Base-by-base conservation (phyloP, 2,329 filamentous ascomycete species). In the Atkinsonella hypoxylon region DNA sequence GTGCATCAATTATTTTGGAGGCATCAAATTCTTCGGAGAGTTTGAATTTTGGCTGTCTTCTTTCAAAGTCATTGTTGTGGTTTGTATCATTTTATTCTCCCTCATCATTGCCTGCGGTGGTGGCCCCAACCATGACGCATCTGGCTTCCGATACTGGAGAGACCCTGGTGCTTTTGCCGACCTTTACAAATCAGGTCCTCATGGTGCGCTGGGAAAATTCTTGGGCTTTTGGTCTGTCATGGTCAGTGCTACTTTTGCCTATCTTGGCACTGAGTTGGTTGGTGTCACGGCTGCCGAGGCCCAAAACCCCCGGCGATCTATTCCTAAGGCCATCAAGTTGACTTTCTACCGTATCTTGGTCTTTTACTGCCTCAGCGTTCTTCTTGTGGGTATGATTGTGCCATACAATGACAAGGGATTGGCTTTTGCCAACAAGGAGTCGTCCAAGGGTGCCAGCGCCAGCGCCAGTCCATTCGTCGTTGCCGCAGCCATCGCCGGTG, bases 281-380 rank as follows among this genome's bases (percentile, higher is more conserved):
- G 85, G 85, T 68, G 83, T 89, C 13, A 89, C 85, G 0, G 84
- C 88, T 34, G 85, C 83, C 49, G 85, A 89, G 67, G 85, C 85
- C 0, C 83, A 89, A 68, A 89, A 89, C 68, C 87, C 87, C 1
- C 81, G 85, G 62, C 80, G 79, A 64, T 86, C 82, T 15, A 82
- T 91, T 54, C 87, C 87, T 7, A 79, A 82, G 53, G 86, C 85
- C 49, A 89, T 89, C 72, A 85, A 82, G 64, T 75, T 89, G 47
- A 89, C 85, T 57, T 90, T 90, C 67, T 90, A 79, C 71, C 86
- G 87, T 52, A 90, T 91, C 64, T 68, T 88, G 57, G 72, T 90
- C 70, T 91, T 91, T 73, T 91, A 91, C 72, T 75, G 82, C 59
- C 66, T 88, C 52, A 82, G 78, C 20, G 83, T 89, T 36, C 75